Evolutionary conservation across 2,329 filamentous ascomycete species (phyloP).

Genomic region (Diplodia sapinea): DNA sequence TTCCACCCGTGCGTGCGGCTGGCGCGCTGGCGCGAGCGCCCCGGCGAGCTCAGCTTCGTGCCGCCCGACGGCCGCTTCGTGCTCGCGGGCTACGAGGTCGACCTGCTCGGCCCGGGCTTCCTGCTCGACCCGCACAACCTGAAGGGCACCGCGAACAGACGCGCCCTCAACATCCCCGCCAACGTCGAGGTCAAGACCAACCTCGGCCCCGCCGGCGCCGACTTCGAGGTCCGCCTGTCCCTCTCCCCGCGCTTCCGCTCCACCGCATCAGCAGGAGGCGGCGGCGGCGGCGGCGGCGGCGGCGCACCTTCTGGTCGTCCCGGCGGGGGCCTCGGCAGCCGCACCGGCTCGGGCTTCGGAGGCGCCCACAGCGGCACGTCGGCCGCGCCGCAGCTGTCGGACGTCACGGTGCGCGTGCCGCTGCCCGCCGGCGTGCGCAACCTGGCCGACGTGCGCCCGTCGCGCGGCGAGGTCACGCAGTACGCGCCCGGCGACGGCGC

Average conservation of each 20-base stretch:
- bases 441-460: conserved; percentile 79
- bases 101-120: conserved; percentile 76
- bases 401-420: conserved; percentile 77
- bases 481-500: conserved; percentile 75
- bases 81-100: conserved; percentile 90
- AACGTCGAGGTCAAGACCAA: conserved; percentile 81
- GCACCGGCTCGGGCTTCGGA: conserved; percentile 43
- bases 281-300: neutral
- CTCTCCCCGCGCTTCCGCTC: conserved; percentile 61
- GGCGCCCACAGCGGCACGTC: conserved; percentile 39
- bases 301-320: conserved; percentile 14
- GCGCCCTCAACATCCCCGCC: conserved; percentile 79
- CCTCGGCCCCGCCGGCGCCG: conserved; percentile 74
- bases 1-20: conserved; percentile 96
- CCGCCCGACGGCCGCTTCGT: conserved; percentile 95
- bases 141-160: conserved; percentile 43
- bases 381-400: conserved; percentile 64
- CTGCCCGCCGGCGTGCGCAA: conserved; percentile 81
- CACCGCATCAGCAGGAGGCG: conserved; percentile 37
- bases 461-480: conserved; percentile 74
- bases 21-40: conserved; percentile 84
- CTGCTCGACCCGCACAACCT: conserved; percentile 39
- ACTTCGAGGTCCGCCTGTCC: conserved; percentile 85
- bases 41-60: conserved; percentile 92
- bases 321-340: conserved; percentile 35